Percentiles rank a stretch among this genome's conserved stretches.
phyloP scores from a whole-genome alignment of 2,329 filamentous ascomycete species.

The Dactylellina cionopaga region DNA sequence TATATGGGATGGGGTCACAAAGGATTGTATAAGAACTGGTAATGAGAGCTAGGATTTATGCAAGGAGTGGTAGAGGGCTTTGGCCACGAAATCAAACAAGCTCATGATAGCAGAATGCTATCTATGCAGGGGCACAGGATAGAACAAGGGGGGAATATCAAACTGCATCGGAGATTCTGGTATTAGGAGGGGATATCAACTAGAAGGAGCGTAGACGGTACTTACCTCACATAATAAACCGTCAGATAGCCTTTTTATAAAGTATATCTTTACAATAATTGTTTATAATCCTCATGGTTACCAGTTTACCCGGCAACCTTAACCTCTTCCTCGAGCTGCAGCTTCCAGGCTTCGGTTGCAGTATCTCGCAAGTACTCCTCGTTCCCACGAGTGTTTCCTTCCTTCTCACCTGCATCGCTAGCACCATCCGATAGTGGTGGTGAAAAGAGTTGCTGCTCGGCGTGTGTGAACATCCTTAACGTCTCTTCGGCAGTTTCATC shows the following conservation, averaged over 20 bases:
- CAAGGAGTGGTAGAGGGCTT: no score
- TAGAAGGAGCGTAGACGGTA: no score
- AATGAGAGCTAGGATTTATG: no score
- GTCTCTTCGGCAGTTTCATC: conserved; percentile 49
- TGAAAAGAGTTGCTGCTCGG: conserved; percentile 47
- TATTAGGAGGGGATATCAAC: no score
- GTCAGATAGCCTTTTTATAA: no score
- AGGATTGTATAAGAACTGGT: not conserved
- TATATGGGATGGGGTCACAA: not conserved
- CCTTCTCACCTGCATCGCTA: conserved; percentile 25
- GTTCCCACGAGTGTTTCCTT: conserved; percentile 22
- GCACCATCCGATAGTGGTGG: conserved; percentile 39
- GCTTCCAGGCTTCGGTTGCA: conserved; percentile 48
- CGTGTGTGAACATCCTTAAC: conserved; percentile 44
- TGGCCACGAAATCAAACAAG: no score
- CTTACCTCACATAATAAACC: not conserved
- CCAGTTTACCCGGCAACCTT: conserved; percentile 13
- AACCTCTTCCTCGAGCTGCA: conserved; percentile 43
- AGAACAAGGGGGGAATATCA: no score
- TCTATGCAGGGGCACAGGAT: no score
- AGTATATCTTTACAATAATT: no score
- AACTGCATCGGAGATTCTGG: no score
- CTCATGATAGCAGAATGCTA: no score
- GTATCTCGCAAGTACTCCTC: conserved; percentile 45
- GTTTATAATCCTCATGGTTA: no score